A percentile compares a stretch with the other conserved stretches of the same genome.
Conservation (phyloP, 75 land plant genomes). For the Pinus albicaulis region DNA sequence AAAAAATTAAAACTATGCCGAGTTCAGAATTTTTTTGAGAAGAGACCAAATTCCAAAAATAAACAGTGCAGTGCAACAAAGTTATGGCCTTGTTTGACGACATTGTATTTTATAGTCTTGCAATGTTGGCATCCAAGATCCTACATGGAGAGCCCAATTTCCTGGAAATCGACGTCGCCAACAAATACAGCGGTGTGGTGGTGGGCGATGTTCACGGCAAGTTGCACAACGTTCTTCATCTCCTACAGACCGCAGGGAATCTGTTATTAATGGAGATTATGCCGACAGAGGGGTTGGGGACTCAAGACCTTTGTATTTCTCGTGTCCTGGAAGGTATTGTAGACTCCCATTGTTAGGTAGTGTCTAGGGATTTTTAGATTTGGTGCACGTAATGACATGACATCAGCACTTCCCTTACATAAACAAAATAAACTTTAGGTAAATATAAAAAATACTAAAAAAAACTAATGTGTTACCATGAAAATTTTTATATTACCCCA, state of each 20-base stretch:
- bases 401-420: too few relatives aligned
- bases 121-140: slow-evolving; percentile 67
- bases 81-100: too few relatives aligned
- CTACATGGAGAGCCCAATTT: slow-evolving; percentile 90
- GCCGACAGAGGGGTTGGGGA: slow-evolving; percentile 97
- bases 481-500: too few relatives aligned
- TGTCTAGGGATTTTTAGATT: too few relatives aligned
- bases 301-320: slow-evolving; percentile 83
- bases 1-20: too few relatives aligned
- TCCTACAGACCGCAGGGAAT: slow-evolving; percentile 63
- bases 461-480: too few relatives aligned
- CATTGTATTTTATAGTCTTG: slow-evolving; percentile 51
- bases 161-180: slow-evolving; percentile 34
- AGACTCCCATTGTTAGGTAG: not conserved
- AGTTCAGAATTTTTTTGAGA: too few relatives aligned
- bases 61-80: too few relatives aligned
- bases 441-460: too few relatives aligned
- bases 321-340: slow-evolving; percentile 79
- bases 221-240: slow-evolving; percentile 76
- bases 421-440: too few relatives aligned
- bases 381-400: too few relatives aligned
- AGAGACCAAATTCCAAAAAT: too few relatives aligned
- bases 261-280: slow-evolving; percentile 97
- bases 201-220: slow-evolving; percentile 98
- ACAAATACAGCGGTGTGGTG: slow-evolving; percentile 50